Evolutionary conservation across 805 yeast genomes (phyloP).

Genomic region (Tetrapisispora fleetii): DNA sequence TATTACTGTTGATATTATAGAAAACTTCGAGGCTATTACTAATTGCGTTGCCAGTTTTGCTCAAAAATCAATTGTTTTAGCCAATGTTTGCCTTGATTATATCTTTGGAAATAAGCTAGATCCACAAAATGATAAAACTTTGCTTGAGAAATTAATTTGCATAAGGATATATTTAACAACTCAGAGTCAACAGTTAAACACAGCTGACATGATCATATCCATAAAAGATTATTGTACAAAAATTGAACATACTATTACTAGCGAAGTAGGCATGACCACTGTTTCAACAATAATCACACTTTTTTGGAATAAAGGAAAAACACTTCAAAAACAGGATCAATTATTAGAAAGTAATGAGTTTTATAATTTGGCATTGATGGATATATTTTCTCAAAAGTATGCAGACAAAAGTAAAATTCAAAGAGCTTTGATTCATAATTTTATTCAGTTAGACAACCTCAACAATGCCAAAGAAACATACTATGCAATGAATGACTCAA

Average conservation of each 20-base stretch:
- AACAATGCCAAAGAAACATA: constrained; percentile 16
- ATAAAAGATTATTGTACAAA: constrained; percentile 18
- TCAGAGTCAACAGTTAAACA: constrained; percentile 15
- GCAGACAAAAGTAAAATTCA: constrained; percentile 30
- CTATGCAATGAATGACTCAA: constrained; percentile 17
- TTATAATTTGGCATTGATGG: constrained; percentile 20
- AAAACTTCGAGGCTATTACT: constrained; percentile 17
- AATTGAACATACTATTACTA: constrained; percentile 23
- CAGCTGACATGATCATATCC: constrained; percentile 14
- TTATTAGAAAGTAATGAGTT: constrained; percentile 18
- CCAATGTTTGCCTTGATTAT: constrained; percentile 30
- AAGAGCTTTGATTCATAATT: constrained; percentile 29
- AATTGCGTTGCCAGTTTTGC: constrained; percentile 26
- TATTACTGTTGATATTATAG: constrained; percentile 18
- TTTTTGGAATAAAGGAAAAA: constrained; percentile 34
- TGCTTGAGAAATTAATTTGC: constrained; percentile 25
- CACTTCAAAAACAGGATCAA: constrained; percentile 18
- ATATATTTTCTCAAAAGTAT: constrained; percentile 19
- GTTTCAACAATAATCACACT: constrained; percentile 29
- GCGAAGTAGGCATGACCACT: constrained; percentile 22
- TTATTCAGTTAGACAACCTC: constrained; percentile 16
- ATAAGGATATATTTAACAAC: constrained; percentile 20
- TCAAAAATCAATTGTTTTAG: constrained; percentile 14
- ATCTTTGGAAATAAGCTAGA: constrained; percentile 27
- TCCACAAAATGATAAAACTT: constrained; percentile 17